Conservation (phyloP, 306 rosid genomes). For the Rosa multiflora region DNA sequence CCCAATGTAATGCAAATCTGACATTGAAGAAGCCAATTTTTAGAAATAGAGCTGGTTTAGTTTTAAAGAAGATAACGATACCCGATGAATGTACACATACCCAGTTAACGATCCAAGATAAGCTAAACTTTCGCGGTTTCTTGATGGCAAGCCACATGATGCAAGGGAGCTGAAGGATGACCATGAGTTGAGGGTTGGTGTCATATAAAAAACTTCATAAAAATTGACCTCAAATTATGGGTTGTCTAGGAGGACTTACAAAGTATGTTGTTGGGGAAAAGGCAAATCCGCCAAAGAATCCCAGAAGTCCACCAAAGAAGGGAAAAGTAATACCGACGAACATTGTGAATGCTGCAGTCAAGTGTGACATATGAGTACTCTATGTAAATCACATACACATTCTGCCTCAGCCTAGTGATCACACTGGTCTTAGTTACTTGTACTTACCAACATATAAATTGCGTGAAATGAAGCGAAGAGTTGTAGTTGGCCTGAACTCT, state of each 20-base stretch:
- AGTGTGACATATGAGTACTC: not conserved
- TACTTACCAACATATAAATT: constrained; percentile 63
- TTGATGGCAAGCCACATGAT: constrained; percentile 65
- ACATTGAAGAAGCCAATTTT: constrained; percentile 14
- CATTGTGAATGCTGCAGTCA: constrained; percentile 69
- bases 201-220: not conserved
- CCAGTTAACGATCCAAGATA: constrained; percentile 73
- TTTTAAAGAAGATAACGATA: not conserved
- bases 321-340: constrained; percentile 68
- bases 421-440: not conserved
- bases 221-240: not conserved
- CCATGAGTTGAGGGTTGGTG: not conserved
- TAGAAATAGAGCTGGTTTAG: not conserved
- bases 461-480: constrained; percentile 50
- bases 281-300: constrained; percentile 81
- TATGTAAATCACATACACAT: not conserved
- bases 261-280: constrained; percentile 82
- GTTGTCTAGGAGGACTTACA: constrained; percentile 32
- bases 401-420: not conserved
- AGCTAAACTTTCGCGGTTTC: constrained; percentile 56
- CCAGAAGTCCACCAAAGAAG: constrained; percentile 64
- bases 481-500: constrained; percentile 43
- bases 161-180: constrained; percentile 63
- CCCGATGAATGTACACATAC: constrained; percentile 38
- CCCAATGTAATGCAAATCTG: constrained; percentile 67